Conservation (phyloP, 805 yeast genomes). For the Candida chilensis region DNA sequence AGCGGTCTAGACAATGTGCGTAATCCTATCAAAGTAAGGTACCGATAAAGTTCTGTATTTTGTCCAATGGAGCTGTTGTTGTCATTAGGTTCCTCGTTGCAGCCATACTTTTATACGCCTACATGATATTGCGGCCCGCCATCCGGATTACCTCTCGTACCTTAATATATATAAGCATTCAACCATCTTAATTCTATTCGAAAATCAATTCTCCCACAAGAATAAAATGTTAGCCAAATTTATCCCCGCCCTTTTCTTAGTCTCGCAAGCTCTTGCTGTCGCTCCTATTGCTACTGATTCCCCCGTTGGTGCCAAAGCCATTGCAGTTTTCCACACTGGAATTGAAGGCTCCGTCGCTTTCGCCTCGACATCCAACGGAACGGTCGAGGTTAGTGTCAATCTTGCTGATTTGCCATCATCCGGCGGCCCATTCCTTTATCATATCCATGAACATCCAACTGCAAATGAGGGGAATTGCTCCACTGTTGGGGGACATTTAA, state of each 20-base stretch:
- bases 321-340: constrained; percentile 13
- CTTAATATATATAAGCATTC: no score
- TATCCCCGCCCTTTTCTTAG: background rate
- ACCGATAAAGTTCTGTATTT: no score
- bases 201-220: no score
- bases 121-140: no score
- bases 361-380: constrained; percentile 20
- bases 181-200: no score
- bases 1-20: no score
- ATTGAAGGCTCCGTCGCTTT: constrained; percentile 20
- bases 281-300: constrained; percentile 20
- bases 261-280: constrained; percentile 6
- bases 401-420: constrained; percentile 28
- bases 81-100: no score
- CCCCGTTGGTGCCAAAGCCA: constrained; percentile 13
- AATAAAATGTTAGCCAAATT: background rate
- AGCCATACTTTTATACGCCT: no score
- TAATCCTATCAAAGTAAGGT: no score
- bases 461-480: constrained; percentile 21
- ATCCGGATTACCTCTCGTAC: no score
- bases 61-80: no score
- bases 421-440: constrained; percentile 33
- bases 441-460: constrained; percentile 26
- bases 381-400: constrained; percentile 29
- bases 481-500: constrained; percentile 27